These are phyloP conservation scores for Aspergillus ochraceus DNA, from an alignment of 2,329 filamentous ascomycete genomes.

Conservation along the genomic window DNA sequence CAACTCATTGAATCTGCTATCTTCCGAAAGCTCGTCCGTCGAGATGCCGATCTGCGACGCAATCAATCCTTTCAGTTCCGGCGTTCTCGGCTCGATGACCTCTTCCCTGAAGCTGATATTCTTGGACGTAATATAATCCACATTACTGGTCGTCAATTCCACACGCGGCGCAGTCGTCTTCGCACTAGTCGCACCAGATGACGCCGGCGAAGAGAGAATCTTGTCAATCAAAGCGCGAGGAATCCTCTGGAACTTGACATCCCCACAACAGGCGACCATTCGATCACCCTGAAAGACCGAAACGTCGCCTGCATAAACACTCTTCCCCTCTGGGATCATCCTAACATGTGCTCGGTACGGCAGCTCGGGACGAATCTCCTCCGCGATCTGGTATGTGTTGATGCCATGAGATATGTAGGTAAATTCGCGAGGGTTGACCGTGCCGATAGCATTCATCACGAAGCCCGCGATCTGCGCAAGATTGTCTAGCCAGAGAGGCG, in stretches of 20 bases:
- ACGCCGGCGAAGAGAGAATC: conserved; percentile 16
- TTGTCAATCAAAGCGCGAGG: conserved; percentile 22
- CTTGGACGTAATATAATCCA: not conserved
- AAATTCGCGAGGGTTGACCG: conserved; percentile 23
- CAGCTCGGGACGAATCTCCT: conserved; percentile 22
- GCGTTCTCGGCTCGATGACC: not conserved
- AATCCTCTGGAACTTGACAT: conserved; percentile 36
- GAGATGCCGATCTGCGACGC: not conserved
- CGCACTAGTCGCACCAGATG: not conserved
- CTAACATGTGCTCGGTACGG: conserved; percentile 33
- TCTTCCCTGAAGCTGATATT: not conserved
- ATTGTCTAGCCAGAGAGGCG: conserved; percentile 39
- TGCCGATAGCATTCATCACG: conserved; percentile 30
- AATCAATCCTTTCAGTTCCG: not conserved
- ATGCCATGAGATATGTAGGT: conserved; percentile 36
- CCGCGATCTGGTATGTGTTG: conserved; percentile 24
- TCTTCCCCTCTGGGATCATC: conserved; percentile 33
- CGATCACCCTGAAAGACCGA: conserved; percentile 36
- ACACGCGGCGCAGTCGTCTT: not conserved
- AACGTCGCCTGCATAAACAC: conserved; percentile 40
- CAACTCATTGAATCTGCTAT: not conserved
- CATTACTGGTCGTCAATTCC: not conserved
- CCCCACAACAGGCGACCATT: conserved; percentile 35
- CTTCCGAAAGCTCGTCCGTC: not conserved
- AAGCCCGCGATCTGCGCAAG: conserved; percentile 35